Evolutionary conservation across 2,329 filamentous ascomycete species (phyloP).

Genomic region (Trichoderma hamatum): DNA sequence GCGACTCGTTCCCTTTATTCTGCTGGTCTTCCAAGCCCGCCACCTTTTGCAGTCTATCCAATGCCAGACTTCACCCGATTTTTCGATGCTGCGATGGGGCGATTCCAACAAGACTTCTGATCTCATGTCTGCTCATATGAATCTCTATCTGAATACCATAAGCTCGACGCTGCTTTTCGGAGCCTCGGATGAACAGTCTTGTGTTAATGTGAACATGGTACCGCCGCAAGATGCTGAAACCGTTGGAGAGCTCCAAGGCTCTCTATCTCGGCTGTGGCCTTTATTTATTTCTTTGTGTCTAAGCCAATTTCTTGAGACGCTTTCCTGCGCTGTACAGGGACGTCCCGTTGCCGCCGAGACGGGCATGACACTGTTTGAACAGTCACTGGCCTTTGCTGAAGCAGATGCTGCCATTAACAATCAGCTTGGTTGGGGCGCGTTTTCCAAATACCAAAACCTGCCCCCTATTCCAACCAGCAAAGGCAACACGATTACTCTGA

Average conservation of each 20-base stretch:
- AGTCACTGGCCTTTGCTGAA: slow-evolving; percentile 93
- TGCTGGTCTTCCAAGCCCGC: slow-evolving; percentile 70
- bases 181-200: slow-evolving; percentile 74
- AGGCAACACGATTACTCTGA: slow-evolving; percentile 52
- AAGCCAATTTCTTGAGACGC: slow-evolving; percentile 86
- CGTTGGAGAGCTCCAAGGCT: slow-evolving; percentile 66
- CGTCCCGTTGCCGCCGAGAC: slow-evolving; percentile 80
- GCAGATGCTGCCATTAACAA: slow-evolving; percentile 85
- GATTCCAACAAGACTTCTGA: slow-evolving; percentile 65
- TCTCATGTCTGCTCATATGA: slow-evolving; percentile 71
- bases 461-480: slow-evolving; percentile 33
- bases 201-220: slow-evolving; percentile 72
- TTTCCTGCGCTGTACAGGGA: slow-evolving; percentile 86
- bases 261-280: slow-evolving; percentile 75
- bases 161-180: slow-evolving; percentile 74
- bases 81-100: slow-evolving; percentile 70
- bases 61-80: slow-evolving; percentile 83
- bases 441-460: slow-evolving; percentile 52
- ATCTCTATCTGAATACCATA: slow-evolving; percentile 70
- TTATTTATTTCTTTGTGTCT: slow-evolving; percentile 70
- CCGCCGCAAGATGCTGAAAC: slow-evolving; percentile 55
- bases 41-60: slow-evolving; percentile 80
- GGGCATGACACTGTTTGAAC: slow-evolving; percentile 95
- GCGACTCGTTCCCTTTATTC: slow-evolving; percentile 69
- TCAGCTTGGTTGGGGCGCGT: slow-evolving; percentile 72